Base-by-base conservation (phyloP, 2,329 filamentous ascomycete species). In the Epichloe bromicola region DNA sequence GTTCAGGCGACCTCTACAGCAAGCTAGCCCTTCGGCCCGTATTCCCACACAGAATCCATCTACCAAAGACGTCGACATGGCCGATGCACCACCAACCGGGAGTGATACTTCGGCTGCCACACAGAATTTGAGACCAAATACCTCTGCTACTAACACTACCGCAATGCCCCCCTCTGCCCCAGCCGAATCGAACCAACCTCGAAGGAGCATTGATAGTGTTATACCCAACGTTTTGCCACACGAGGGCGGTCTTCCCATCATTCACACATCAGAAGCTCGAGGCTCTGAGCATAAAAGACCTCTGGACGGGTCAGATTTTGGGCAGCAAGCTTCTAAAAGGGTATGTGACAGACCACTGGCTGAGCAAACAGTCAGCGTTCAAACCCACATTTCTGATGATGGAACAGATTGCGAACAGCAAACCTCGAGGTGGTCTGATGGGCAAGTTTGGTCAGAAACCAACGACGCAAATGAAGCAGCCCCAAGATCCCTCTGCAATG, bases 401-500 rank as follows among this genome's bases (percentile, higher is more conserved):
- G 33, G 8, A 33, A 48, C 51, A 68, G 66, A 52, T 64, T 50
- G 62, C 64, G 34, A 61, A 53, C 52, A 62, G 62, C 50, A 63
- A 53, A 44, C 47, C 60, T 19, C 63, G 66, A 38, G 58, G 62
- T 30, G 63, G 65, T 2, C 56, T 70, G 2, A 58, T 65, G 60
- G 59, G 63, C 56, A 70, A 69, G 50, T 70, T 70, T 54, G 62
- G 62, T 19, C 58, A 61, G 48, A 67, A 59, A 51, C 58, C 63
- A 14, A 57, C 49, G 48, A 55, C 58, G 39, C 58, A 58, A 8
- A 53, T 58, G 4, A 62, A 62, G 51, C 57, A 59, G n/a, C 65
- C 67, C n/a, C 65, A 62, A 30, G 75, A 78, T 50, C 74, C 74
- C 2, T 74, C 74, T 2, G 75, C 74, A 17, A 74, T 77, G 72